Conservation (phyloP, 352 stramenopile species). For the Globisporangium barbulae region DNA sequence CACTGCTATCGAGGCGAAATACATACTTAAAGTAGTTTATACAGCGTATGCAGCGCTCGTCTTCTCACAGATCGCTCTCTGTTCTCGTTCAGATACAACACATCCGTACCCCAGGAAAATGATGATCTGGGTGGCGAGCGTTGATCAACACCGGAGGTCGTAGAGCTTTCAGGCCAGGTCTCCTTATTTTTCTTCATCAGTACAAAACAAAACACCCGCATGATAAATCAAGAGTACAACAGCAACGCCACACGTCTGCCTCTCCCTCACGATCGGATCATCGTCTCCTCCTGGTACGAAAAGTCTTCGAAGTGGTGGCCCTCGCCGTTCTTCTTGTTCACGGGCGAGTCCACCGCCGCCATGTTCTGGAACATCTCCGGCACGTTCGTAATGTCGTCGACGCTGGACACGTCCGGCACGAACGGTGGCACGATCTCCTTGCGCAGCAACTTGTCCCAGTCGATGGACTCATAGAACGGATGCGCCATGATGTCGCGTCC, state of each 20-base stretch:
- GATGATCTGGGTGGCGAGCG: no score
- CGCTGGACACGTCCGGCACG: slow-evolving; percentile 69
- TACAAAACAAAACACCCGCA: slow-evolving; percentile 8
- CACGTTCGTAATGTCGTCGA: slow-evolving; percentile 87
- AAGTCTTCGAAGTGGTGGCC: slow-evolving; percentile 89
- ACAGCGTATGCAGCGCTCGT: background rate
- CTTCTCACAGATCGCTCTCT: background rate
- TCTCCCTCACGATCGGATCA: slow-evolving; percentile 20
- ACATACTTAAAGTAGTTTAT: slow-evolving; percentile 5
- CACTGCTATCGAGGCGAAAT: background rate
- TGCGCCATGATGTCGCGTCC: slow-evolving; percentile 87
- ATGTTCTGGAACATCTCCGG: slow-evolving; percentile 90
- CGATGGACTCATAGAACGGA: slow-evolving; percentile 80
- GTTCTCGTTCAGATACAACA: background rate
- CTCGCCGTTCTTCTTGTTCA: slow-evolving; percentile 84
- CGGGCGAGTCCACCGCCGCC: slow-evolving; percentile 81
- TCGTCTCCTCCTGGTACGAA: slow-evolving; percentile 81
- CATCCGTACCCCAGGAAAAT: background rate
- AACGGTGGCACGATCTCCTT: slow-evolving; percentile 85
- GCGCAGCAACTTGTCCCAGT: slow-evolving; percentile 84
- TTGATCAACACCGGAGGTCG: background rate
- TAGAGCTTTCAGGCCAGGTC: background rate
- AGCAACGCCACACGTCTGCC: background rate
- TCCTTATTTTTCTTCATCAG: slow-evolving; percentile 2
- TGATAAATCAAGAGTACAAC: slow-evolving; percentile 14